phyloP scores from a whole-genome alignment of 2,329 filamentous ascomycete species.

The Botrytis tulipae region DNA sequence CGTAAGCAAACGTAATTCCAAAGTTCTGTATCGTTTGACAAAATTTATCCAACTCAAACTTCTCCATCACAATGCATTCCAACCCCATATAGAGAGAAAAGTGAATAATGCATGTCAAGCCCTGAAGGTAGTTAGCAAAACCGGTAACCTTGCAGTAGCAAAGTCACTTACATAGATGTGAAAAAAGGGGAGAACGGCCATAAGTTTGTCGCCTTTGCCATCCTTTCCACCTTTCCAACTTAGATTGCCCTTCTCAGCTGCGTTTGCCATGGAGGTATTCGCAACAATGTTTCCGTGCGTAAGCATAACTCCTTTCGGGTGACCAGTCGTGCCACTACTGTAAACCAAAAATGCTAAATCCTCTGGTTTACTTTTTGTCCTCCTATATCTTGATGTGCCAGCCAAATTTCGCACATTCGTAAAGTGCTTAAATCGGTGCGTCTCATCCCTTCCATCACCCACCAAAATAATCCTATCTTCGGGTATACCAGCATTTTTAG shows the following conservation, averaged over 20 bases:
- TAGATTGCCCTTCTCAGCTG: constrained; percentile 55
- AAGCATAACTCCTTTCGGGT: constrained; percentile 89
- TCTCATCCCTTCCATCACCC: constrained; percentile 64
- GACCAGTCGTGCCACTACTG: constrained; percentile 83
- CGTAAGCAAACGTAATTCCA: constrained; percentile 71
- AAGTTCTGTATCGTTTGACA: constrained; percentile 74
- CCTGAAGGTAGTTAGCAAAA: constrained; percentile 38
- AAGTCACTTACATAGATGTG: constrained; percentile 73
- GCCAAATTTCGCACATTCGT: constrained; percentile 64
- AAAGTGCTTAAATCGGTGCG: constrained; percentile 66
- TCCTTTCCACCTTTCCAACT: constrained; percentile 56
- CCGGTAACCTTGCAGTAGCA: not conserved
- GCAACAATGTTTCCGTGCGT: constrained; percentile 79
- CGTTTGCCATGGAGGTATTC: constrained; percentile 60
- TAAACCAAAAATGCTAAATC: constrained; percentile 86
- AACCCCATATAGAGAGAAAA: constrained; percentile 64
- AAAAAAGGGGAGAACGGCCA: constrained; percentile 85
- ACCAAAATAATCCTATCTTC: constrained; percentile 73
- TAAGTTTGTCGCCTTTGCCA: constrained; percentile 66
- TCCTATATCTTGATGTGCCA: constrained; percentile 56
- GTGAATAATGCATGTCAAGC: constrained; percentile 71
- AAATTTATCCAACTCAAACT: constrained; percentile 79
- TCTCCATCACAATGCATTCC: constrained; percentile 67
- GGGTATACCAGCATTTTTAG: constrained; percentile 65
- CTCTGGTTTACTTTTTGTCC: constrained; percentile 63